Conservation (phyloP, 2,329 filamentous ascomycete genomes). For the Exophiala lecanii-corni region DNA sequence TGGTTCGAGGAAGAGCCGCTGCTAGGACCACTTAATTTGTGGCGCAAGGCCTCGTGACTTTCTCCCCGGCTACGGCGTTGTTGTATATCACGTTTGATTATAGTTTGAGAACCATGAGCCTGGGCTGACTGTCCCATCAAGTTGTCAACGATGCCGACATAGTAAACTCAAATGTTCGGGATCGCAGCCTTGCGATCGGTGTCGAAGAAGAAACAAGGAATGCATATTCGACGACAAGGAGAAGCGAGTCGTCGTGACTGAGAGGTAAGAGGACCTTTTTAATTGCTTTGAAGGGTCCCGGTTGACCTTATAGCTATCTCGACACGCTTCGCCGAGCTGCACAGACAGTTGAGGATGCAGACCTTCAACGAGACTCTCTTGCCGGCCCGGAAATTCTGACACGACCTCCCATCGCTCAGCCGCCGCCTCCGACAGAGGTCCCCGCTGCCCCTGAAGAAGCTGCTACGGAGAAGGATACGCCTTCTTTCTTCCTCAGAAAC, state of each 20-base stretch:
- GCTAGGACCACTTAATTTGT: background rate
- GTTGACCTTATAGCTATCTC: slow-evolving; percentile 1
- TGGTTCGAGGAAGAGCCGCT: background rate
- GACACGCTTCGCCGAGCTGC: slow-evolving; percentile 1
- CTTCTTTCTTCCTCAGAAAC: slow-evolving; percentile 20
- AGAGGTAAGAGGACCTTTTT: slow-evolving; percentile 1
- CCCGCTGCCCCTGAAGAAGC: background rate
- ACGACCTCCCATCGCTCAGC: no score
- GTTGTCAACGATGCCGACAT: slow-evolving; percentile 3
- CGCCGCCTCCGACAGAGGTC: no score
- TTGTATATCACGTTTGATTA: background rate
- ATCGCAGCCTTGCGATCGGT: slow-evolving; percentile 40
- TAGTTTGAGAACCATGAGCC: background rate
- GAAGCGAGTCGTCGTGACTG: slow-evolving; percentile 38
- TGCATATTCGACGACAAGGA: slow-evolving; percentile 44
- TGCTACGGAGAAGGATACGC: slow-evolving; percentile 7
- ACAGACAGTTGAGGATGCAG: background rate
- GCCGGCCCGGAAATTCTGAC: no score
- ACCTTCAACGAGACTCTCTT: no score
- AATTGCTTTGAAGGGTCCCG: background rate
- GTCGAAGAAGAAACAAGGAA: slow-evolving; percentile 38
- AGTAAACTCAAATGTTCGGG: slow-evolving; percentile 45
- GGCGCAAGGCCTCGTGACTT: background rate
- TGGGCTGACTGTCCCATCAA: no score
- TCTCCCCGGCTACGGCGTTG: background rate